Conservation (phyloP, 2,329 filamentous ascomycete genomes). For the Colletotrichum zoysiae region DNA sequence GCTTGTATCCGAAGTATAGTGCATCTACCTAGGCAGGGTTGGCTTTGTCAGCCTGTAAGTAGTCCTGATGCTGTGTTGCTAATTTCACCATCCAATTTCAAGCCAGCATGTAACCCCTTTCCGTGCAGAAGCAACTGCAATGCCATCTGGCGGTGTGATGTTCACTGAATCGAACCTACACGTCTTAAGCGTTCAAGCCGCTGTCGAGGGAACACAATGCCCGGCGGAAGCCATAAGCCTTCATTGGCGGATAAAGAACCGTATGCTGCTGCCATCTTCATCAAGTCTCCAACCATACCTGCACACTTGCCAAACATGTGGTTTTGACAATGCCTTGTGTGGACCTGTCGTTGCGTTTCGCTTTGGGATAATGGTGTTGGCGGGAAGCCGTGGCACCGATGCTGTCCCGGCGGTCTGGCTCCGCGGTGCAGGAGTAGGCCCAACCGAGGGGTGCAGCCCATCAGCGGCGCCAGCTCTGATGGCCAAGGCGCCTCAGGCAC, state of each 20-base stretch:
- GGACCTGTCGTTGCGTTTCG: not conserved
- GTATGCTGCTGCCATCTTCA: too few relatives aligned
- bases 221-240: not conserved
- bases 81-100: not conserved
- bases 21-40: not conserved
- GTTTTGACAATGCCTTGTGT: not conserved
- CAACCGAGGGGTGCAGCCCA: too few relatives aligned
- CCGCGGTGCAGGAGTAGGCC: too few relatives aligned
- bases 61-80: too few relatives aligned
- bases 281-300: too few relatives aligned
- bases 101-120: not conserved
- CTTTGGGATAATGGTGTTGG: not conserved
- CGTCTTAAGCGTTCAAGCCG: not conserved
- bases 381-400: not conserved
- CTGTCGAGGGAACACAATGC: conserved; percentile 18
- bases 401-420: conserved; percentile 15
- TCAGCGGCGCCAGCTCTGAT: conserved; percentile 33
- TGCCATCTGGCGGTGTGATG: not conserved
- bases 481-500: conserved; percentile 23
- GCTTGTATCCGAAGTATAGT: not conserved
- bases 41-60: not conserved
- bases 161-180: not conserved
- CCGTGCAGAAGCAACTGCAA: not conserved
- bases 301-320: not conserved
- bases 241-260: not conserved